These are phyloP conservation scores for Leccinellum albellum DNA, from an alignment of 768 basidiomycete genomes.

Conservation along the genomic window DNA sequence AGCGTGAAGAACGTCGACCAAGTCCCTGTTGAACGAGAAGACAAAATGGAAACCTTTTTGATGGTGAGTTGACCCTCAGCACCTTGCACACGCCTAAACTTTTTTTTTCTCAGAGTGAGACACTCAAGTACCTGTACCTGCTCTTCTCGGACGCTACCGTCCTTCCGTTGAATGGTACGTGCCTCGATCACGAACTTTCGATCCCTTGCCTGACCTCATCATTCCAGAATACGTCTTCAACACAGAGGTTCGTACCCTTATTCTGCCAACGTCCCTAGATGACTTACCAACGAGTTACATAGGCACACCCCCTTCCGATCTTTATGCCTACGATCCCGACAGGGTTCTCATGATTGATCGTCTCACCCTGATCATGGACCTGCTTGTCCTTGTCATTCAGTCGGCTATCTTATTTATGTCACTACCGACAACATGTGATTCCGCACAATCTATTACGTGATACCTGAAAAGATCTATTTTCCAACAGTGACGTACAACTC, in stretches of 20 bases:
- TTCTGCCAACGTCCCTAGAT: not conserved
- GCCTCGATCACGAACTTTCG: not conserved
- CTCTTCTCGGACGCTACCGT: conserved; percentile 72
- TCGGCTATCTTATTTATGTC: not conserved
- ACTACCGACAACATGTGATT: not conserved
- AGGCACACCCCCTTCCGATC: conserved; percentile 72
- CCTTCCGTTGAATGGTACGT: conserved; percentile 74
- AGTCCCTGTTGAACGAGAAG: conserved; percentile 62
- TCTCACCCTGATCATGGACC: not conserved
- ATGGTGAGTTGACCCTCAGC: conserved; percentile 47
- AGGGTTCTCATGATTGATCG: conserved; percentile 39
- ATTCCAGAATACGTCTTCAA: conserved; percentile 81
- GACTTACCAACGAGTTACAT: conserved; percentile 1
- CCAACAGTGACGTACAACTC: not conserved
- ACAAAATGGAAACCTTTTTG: conserved; percentile 96
- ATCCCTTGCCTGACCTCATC: conserved; percentile 7
- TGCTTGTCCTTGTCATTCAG: not conserved
- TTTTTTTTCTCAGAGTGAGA: conserved; percentile 60
- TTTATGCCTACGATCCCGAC: conserved; percentile 52
- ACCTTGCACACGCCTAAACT: not conserved
- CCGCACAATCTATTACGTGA: not conserved
- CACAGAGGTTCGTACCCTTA: conserved; percentile 61
- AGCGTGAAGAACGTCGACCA: conserved; percentile 82
- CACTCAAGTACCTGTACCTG: conserved; percentile 86
- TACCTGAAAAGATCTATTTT: not conserved